A percentile compares a stretch with the other conserved stretches of the same genome.
Conservation (phyloP, 148 eudicot species). For the Rhododendron simsii region DNA sequence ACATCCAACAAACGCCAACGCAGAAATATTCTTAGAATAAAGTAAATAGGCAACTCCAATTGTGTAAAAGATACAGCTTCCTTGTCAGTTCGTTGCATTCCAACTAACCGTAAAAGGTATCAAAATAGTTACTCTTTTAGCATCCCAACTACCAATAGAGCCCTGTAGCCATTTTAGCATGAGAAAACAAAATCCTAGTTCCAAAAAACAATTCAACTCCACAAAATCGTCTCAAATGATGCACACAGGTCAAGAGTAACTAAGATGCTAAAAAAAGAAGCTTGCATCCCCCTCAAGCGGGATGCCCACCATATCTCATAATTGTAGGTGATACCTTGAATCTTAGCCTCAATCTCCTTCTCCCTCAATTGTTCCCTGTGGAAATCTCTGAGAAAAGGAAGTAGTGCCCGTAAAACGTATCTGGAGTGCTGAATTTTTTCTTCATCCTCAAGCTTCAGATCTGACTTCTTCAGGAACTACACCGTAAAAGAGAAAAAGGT, state of each 20-base stretch:
- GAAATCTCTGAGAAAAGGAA: conserved; percentile 29
- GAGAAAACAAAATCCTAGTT: background rate
- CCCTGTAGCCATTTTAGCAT: background rate
- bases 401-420: conserved; percentile 24
- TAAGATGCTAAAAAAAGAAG: background rate
- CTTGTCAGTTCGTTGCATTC: background rate
- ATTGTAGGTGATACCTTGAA: conserved; percentile 26
- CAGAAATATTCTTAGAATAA: background rate
- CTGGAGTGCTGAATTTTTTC: conserved; percentile 20
- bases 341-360: conserved; percentile 36
- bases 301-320: background rate
- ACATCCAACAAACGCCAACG: background rate
- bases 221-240: background rate
- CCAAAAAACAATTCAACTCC: background rate
- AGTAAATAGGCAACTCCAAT: background rate
- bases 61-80: background rate
- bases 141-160: background rate
- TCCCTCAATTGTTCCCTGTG: conserved; percentile 33
- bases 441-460: background rate
- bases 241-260: background rate
- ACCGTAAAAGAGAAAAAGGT: background rate
- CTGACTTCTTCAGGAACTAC: conserved; percentile 11
- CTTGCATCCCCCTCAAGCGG: background rate
- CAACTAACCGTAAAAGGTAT: background rate
- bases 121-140: background rate